These are phyloP conservation scores for Wickerhamiella azyma DNA, from an alignment of 805 yeast species.

Conservation along the genomic window DNA sequence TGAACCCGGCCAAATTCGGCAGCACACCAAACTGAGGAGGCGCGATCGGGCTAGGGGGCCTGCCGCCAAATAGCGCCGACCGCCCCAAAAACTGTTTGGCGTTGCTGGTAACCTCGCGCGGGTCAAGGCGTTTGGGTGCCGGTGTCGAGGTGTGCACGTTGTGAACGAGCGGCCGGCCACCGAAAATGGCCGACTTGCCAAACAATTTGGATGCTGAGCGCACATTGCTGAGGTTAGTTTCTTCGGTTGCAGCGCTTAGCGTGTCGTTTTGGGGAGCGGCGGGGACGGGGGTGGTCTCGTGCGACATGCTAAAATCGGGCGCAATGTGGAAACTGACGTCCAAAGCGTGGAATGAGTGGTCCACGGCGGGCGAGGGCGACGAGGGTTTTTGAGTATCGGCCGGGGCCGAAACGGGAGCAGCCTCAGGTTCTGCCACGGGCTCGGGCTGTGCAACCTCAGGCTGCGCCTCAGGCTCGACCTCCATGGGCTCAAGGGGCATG, in stretches of 20 bases:
- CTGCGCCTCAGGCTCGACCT: not conserved
- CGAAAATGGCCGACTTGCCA: constrained; percentile 4
- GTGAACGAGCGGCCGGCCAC: constrained; percentile 1
- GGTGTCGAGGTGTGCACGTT: not conserved
- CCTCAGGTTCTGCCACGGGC: not conserved
- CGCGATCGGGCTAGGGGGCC: not conserved
- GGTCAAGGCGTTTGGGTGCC: not conserved
- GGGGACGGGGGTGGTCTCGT: not conserved
- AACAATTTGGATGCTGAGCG: constrained; percentile 3
- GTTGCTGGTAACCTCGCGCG: not conserved
- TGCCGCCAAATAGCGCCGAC: constrained; percentile 5
- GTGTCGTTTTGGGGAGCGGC: too few relatives aligned
- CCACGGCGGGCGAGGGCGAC: too few relatives aligned
- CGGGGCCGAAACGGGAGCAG: not conserved
- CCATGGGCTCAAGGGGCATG: not conserved
- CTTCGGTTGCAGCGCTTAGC: not conserved
- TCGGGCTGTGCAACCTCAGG: not conserved
- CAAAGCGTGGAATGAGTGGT: not conserved
- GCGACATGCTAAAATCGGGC: not conserved
- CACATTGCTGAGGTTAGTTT: not conserved
- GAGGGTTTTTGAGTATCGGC: not conserved
- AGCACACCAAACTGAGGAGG: not conserved
- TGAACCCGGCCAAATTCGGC: constrained; percentile 1
- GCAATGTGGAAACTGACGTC: constrained; percentile 6
- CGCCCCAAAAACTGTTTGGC: not conserved